Percentiles rank a stretch among this genome's conserved stretches.
phyloP scores from a whole-genome alignment of 23 red algal species.

The Gracilaria domingensis region DNA sequence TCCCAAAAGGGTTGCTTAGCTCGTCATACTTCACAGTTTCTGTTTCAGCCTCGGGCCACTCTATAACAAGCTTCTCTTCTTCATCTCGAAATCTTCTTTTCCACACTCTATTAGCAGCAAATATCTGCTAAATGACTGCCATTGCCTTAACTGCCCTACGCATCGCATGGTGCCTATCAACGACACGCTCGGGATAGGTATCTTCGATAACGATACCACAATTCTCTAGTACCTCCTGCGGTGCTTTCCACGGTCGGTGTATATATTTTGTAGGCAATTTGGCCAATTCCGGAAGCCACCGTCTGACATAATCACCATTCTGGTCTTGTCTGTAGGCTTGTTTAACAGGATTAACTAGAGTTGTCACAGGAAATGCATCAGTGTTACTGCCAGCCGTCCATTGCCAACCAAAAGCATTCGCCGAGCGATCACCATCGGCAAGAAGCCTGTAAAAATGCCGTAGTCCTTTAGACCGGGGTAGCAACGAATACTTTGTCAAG shows the following conservation, averaged over 20 bases:
- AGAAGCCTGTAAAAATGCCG: conserved; percentile 71
- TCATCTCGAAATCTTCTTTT: background rate
- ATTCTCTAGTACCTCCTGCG: conserved; percentile 59
- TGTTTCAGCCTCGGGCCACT: conserved; percentile 57
- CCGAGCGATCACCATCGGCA: conserved; percentile 88
- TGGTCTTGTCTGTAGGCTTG: conserved; percentile 59
- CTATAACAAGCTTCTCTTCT: conserved; percentile 58
- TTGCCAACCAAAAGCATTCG: conserved; percentile 96
- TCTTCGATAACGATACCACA: conserved; percentile 75
- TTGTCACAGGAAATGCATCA: conserved; percentile 86
- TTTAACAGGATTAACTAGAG: conserved; percentile 84
- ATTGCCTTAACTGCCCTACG: conserved; percentile 75
- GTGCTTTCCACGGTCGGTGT: conserved; percentile 87
- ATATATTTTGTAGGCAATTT: conserved; percentile 80
- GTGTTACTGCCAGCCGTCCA: conserved; percentile 97
- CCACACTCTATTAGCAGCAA: conserved; percentile 28
- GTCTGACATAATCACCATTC: conserved; percentile 80
- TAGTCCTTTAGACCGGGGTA: conserved; percentile 87
- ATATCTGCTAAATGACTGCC: conserved; percentile 74
- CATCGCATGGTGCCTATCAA: conserved; percentile 66
- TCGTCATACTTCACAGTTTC: conserved; percentile 26
- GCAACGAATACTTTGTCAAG: conserved; percentile 87
- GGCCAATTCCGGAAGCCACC: conserved; percentile 89
- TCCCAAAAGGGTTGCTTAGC: conserved; percentile 10
- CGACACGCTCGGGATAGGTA: conserved; percentile 85